Base-by-base conservation (phyloP, 176 grass and related monocot species). In the Eragrostis curvula region DNA sequence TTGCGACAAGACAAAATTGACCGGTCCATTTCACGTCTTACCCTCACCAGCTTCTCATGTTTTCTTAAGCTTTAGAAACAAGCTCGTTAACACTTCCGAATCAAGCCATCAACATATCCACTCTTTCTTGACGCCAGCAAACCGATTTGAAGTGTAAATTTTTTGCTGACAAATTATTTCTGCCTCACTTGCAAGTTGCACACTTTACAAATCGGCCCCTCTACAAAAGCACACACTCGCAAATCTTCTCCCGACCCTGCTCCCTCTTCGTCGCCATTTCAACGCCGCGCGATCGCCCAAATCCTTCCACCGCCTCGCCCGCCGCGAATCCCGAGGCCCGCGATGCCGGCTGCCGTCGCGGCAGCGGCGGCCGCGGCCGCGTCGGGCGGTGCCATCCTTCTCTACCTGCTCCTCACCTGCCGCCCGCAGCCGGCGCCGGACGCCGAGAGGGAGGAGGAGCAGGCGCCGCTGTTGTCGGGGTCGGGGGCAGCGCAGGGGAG, bases 201-300 rank as follows among this genome's bases (percentile, higher is more conserved):
- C 2, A 59, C 44, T 83, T 90, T 86, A 29, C 85, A 79, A 64
- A 88, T 86, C 71, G 6, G 60, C 15, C 88, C 91, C 46, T 77
- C 16, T 23, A 55, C 62, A 48, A 79, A 65, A 49, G 20, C 62
- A 61, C 67, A 68, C 52, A 9, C 64, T 8, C 48, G 2, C 62
- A 50, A 80, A 75, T 71, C 46, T 25, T 71, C 68, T 40, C 21
- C 70, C 41, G 56, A 44, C 75, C 25, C 47, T 39, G 24, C 73
- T 56, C 76, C 66, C 60, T 68, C 86, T 55, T 79, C 85, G 42
- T 81, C 88, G 51, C 47, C 80, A 77, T 83, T 76, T 67, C 82
- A 84, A 50, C 88, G 72, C 78, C 52, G 81, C 78, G 88, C 92
- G 74, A 91, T 78, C 78, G 72, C 27, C 74, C 82, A 65, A 86